Evolutionary conservation across 192 early-diverging fungal genomes (phyloP).

Genomic region (Backusella tarrabulga): DNA sequence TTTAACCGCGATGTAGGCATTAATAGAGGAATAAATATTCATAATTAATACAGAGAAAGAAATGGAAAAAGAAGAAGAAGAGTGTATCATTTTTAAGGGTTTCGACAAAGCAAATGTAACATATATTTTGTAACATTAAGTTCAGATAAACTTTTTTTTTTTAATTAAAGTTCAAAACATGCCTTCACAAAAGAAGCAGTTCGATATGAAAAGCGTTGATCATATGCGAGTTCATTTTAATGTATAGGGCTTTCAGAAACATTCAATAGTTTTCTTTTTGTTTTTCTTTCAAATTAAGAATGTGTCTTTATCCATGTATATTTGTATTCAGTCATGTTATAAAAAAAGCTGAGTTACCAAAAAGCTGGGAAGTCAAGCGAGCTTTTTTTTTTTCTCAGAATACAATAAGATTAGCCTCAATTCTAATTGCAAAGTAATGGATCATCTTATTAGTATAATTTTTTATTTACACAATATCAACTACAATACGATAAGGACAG

Average conservation of each 20-base stretch:
- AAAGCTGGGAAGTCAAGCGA: background rate
- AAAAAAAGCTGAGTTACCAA: background rate
- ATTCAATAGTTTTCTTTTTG: background rate
- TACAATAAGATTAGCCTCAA: too few species aligned
- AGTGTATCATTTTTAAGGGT: background rate
- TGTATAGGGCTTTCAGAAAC: background rate
- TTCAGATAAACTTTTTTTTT: background rate
- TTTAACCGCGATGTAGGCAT: background rate
- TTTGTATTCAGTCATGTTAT: background rate
- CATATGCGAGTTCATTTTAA: too few species aligned
- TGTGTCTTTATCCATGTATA: background rate
- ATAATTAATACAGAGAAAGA: background rate
- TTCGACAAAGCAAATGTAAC: background rate
- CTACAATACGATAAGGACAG: too few species aligned
- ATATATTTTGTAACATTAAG: background rate
- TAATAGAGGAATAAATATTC: background rate
- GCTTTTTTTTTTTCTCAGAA: background rate
- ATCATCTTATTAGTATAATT: too few species aligned
- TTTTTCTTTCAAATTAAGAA: background rate
- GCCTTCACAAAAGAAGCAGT: background rate
- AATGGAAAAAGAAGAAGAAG: background rate
- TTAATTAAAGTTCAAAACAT: background rate
- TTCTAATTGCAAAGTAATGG: too few species aligned
- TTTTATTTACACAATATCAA: too few species aligned
- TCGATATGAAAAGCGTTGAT: too few species aligned